These are phyloP conservation scores for Amanita polypyramis DNA, from an alignment of 768 basidiomycete species.

Conservation along the genomic window DNA sequence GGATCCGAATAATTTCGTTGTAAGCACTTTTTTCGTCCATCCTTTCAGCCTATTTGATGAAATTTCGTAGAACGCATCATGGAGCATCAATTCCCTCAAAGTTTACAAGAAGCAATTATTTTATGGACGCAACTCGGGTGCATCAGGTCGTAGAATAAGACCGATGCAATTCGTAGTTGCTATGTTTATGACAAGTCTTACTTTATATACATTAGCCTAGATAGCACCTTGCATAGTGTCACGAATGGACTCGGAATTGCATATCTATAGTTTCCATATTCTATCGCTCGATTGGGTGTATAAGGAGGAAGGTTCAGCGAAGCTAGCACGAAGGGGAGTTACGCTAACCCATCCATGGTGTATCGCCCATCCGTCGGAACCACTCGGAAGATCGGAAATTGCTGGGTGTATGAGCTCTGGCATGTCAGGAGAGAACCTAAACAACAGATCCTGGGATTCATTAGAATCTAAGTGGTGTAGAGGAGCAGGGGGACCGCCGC, in stretches of 20 bases:
- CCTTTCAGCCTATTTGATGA: background rate
- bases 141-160: background rate
- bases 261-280: constrained; percentile 41
- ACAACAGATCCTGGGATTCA: constrained; percentile 36
- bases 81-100: constrained; percentile 72
- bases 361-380: constrained; percentile 79
- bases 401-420: constrained; percentile 53
- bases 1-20: constrained; percentile 66
- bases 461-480: constrained; percentile 6
- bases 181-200: background rate
- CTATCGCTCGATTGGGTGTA: constrained; percentile 26
- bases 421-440: constrained; percentile 69
- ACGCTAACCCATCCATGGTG: constrained; percentile 61
- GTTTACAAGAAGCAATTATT: constrained; percentile 56
- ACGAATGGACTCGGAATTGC: background rate
- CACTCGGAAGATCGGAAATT: constrained; percentile 49
- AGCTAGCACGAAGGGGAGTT: constrained; percentile 67
- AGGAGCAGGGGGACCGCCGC: constrained; percentile 11
- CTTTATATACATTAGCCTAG: background rate
- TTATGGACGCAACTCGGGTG: constrained; percentile 14
- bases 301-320: constrained; percentile 46
- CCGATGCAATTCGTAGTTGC: background rate
- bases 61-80: constrained; percentile 54
- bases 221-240: background rate
- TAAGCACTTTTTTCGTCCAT: constrained; percentile 21